Evolutionary conservation across 176 grass and related monocot species (phyloP).

Genomic region (Rhynchospora tenuis): DNA sequence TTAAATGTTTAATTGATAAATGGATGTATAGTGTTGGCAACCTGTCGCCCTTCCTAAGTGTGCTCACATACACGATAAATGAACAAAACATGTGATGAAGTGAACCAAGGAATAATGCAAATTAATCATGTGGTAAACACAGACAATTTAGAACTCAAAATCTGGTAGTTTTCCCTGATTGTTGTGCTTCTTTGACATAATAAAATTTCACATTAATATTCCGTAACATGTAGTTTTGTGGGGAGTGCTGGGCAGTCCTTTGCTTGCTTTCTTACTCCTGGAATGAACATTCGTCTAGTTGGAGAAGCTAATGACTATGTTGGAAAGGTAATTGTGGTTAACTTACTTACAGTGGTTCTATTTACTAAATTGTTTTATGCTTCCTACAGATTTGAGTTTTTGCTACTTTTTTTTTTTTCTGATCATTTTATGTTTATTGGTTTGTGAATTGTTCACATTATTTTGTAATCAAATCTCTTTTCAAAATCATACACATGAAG

Average conservation of each 20-base stretch:
- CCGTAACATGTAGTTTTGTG: conserved; percentile 58
- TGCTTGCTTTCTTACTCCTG: conserved; percentile 94
- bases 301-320: conserved; percentile 99
- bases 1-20: background rate
- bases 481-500: background rate
- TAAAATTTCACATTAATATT: conserved; percentile 1
- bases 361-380: background rate
- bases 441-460: background rate
- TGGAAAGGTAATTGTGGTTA: conserved; percentile 59
- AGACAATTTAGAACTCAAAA: background rate
- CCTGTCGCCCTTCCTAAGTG: background rate
- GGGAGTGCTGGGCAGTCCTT: conserved; percentile 99
- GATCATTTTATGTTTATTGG: background rate
- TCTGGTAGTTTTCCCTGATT: background rate
- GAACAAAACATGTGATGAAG: conserved; percentile 8
- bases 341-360: background rate
- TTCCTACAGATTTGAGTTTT: background rate
- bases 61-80: background rate
- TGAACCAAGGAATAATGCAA: background rate
- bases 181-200: background rate
- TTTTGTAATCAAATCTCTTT: background rate
- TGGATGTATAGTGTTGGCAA: background rate
- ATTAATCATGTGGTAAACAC: background rate
- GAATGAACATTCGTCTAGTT: conserved; percentile 84
- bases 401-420: background rate